Percentiles rank a stretch among this genome's conserved stretches.
Conservation (phyloP, 169 alveolate species). For the Eimeria falciformis region DNA sequence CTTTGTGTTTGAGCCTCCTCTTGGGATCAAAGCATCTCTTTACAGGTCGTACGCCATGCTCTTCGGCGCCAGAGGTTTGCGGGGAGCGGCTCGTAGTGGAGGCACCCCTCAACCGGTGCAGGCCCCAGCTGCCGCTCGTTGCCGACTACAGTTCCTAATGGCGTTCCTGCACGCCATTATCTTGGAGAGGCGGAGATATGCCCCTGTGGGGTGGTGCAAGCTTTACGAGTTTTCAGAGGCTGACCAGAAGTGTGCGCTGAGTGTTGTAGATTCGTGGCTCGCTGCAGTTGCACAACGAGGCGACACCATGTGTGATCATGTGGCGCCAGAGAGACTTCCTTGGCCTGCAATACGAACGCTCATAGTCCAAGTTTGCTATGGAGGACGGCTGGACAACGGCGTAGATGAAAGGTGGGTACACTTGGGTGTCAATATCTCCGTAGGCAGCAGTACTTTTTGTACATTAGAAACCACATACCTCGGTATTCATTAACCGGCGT, state of each 20-base stretch:
- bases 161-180: conserved; percentile 98
- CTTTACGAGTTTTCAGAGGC: conserved; percentile 97
- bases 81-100: background rate
- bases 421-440: background rate
- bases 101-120: conserved; percentile 42
- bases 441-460: background rate
- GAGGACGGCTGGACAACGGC: conserved; percentile 98
- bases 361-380: conserved; percentile 94
- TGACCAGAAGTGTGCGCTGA: conserved; percentile 96
- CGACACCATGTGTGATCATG: conserved; percentile 79
- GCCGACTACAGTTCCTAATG: conserved; percentile 95
- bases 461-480: background rate
- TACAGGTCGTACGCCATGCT: conserved; percentile 88
- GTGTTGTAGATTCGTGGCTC: conserved; percentile 96
- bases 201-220: conserved; percentile 99
- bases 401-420: conserved; percentile 91
- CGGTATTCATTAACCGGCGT: background rate
- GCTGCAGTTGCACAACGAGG: conserved; percentile 81
- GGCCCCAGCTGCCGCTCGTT: conserved; percentile 89
- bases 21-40: conserved; percentile 96
- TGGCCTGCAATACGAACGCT: conserved; percentile 98
- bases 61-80: conserved; percentile 57
- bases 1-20: conserved; percentile 98
- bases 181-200: conserved; percentile 96
- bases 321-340: conserved; percentile 96